These are phyloP conservation scores for Lepidium didymum DNA, from an alignment of 345 rosid genomes.

Conservation along the genomic window DNA sequence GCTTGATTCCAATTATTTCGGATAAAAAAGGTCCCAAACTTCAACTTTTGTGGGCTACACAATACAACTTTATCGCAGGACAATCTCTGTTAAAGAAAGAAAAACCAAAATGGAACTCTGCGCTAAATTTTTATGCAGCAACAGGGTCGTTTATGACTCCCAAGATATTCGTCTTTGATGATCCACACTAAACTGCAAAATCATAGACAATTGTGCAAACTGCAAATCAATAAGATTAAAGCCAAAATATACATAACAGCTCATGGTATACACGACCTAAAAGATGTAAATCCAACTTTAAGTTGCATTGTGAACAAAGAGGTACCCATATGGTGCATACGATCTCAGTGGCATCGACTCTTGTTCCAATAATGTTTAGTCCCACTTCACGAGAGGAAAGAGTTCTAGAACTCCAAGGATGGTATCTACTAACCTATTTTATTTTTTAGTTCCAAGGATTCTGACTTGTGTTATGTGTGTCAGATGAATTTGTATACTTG, in stretches of 20 bases:
- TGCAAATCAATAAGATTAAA: background rate
- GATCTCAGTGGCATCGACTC: slow-evolving; percentile 86
- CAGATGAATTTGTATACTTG: too few relatives aligned
- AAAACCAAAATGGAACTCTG: background rate
- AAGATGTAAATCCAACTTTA: background rate
- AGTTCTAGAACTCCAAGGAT: too few relatives aligned
- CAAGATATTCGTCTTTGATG: slow-evolving; percentile 86
- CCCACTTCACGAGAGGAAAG: slow-evolving; percentile 97
- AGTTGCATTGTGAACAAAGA: background rate
- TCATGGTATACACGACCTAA: background rate
- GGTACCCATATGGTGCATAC: slow-evolving; percentile 34
- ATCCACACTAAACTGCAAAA: slow-evolving; percentile 88
- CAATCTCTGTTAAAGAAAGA: background rate
- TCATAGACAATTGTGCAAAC: background rate
- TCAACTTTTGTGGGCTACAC: background rate
- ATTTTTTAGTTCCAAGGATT: too few relatives aligned
- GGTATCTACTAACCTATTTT: too few relatives aligned
- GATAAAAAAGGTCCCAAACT: background rate
- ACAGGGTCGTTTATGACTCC: slow-evolving; percentile 90
- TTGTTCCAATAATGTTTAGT: slow-evolving; percentile 83
- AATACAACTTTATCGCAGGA: slow-evolving; percentile 1
- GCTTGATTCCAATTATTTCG: background rate
- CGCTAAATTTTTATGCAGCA: slow-evolving; percentile 31
- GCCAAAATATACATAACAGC: background rate
- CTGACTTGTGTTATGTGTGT: too few relatives aligned